Evolutionary conservation across 352 stramenopile genomes (phyloP), one percentile per base, ranked within the genome.

Genomic region (Pythium sp.): DNA sequence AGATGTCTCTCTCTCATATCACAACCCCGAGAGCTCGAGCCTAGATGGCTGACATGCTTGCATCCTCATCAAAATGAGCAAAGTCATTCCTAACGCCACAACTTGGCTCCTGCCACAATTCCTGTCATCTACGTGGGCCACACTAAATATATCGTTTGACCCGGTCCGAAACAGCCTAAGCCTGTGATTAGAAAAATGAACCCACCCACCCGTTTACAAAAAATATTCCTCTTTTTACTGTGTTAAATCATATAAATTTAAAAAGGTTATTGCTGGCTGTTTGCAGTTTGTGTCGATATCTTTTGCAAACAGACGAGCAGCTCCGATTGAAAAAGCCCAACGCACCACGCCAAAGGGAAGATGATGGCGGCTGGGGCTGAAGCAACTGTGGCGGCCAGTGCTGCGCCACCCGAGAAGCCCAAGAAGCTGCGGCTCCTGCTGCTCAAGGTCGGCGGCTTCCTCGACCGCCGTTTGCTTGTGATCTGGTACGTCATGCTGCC

Each of bases 351-450:
- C 24, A n/a, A 12, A 60, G 28, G 22, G 34, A 54, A 12, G 32
- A 38, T 15, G 56, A 26, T 28, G 56, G n/a, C 56, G 11, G 9
- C 32, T 3, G 55, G 15, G 18, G 15, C 28, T 11, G 15, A 4
- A 4, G 49, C 49, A n/a, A 15, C 32, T 8, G 32, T 8, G 38
- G 12, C 38, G 18, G 7, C 20, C 47, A n/a, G 15, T 43, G 8
- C 24, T 22, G 28, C 53, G 12, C 8, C 38, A 8, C 41, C 36
- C 14, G n/a, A 53, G 15, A 66, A 62, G 18, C 60, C 38, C n/a
- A 72, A 68, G 67, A 65, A 57, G 55, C 59, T 72, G 26, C 59
- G 7, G 28, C 28, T 65, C 15, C 38, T 72, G 49, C 38, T 72
- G 26, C 55, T 36, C 28, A 61, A 46, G 32, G 24, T 72, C 46